Evolutionary conservation across 192 early-diverging fungal genomes (phyloP), one percentile per base, ranked within the genome.

Genomic region (Entrophospora sp.): DNA sequence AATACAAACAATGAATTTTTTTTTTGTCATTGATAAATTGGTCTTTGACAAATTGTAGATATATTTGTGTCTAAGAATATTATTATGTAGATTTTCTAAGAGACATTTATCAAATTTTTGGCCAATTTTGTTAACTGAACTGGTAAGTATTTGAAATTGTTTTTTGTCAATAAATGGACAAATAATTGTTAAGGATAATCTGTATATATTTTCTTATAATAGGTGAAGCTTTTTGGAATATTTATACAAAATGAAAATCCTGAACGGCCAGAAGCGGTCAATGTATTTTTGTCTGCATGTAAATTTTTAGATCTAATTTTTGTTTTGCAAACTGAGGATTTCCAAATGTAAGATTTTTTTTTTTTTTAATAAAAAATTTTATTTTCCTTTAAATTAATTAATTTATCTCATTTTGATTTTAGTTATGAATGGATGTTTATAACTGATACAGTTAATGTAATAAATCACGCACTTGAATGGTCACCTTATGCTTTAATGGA

Each of bases 351-450:
- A 69, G 80, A 37, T 14, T 27, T 31, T 44, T 34, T 61, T n/a
- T 49, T 0, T 51, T 46, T 32, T 1, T 12, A 16, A 20, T 37
- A 14, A 4, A 10, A 28, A 13, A 24, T 28, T 48, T 67, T n/a
- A 22, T 51, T 58, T 8, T 38, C 12, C 30, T 6, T 61, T 30
- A 10, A 37, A 10, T 40, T 56, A 18, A 16, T 27, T 35, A 20
- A 35, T n/a, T n/a, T n/a, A n/a, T n/a, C n/a, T n/a, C n/a, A n/a
- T 22, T 16, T 44, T 37, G 12, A 12, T 32, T 2, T 13, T 53
- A 91, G 89, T 40, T 91, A 93, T 64, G 91, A 96, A 79, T 96
- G 94, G 94, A 91, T 96, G 13, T 96, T 96, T 65, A 88, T 94
- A 51, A 83, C 85, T 2, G 92, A 96, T 52, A 90, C 90, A 3